phyloP scores from a whole-genome alignment of 164 flowering plant genomes.

The Cinnamomum chago region DNA sequence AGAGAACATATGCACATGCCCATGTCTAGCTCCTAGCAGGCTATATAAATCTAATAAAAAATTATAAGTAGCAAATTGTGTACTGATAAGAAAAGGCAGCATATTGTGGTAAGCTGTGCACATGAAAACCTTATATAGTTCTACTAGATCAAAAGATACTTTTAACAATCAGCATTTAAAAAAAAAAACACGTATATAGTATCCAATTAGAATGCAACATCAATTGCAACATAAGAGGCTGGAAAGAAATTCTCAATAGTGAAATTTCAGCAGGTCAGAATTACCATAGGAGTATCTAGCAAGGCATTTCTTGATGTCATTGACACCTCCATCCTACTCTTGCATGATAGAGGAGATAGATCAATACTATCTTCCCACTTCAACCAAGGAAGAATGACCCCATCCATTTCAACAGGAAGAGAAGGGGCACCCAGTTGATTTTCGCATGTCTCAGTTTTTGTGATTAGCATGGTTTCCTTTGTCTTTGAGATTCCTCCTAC shows the following conservation, averaged over 20 bases:
- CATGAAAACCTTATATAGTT: too few species aligned
- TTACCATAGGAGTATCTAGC: constrained; percentile 50
- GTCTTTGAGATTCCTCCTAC: constrained; percentile 44
- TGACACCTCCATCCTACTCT: constrained; percentile 25
- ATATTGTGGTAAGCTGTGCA: not conserved
- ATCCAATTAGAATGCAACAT: too few species aligned
- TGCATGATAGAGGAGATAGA: constrained; percentile 34
- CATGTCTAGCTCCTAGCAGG: too few species aligned
- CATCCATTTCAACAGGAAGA: constrained; percentile 69
- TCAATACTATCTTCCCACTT: constrained; percentile 85
- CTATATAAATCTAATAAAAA: too few species aligned
- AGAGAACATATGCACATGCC: too few species aligned
- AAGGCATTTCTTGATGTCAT: constrained; percentile 22
- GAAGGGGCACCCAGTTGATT: constrained; percentile 31
- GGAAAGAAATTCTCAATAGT: not conserved
- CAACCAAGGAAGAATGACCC: constrained; percentile 88
- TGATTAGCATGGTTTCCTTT: constrained; percentile 19
- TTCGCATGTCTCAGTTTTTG: constrained; percentile 24
- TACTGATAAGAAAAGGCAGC: not conserved
- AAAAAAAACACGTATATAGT: too few species aligned
- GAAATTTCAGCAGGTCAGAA: not conserved
- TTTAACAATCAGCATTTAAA: too few species aligned
- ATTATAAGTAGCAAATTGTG: too few species aligned
- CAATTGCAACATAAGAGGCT: not conserved
- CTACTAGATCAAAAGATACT: not conserved